phyloP scores from a whole-genome alignment of 177 flowering plant genomes.

The Telopea speciosissima region DNA sequence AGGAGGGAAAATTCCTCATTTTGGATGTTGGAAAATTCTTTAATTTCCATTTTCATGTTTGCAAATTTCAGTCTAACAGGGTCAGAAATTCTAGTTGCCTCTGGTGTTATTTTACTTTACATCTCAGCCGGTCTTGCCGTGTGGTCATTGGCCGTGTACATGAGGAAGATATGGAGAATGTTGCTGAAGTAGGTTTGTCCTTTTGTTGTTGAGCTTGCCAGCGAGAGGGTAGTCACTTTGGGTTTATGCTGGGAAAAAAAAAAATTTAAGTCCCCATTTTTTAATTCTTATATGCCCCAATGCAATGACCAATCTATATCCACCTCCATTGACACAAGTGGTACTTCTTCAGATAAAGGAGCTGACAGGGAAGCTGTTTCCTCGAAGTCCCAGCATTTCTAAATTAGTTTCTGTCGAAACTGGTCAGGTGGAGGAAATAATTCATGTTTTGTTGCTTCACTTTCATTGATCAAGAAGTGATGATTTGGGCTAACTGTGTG shows the following conservation, averaged over 20 bases:
- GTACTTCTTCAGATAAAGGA: not conserved
- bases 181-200: constrained; percentile 40
- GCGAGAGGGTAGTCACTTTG: not conserved
- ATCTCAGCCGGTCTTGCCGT: constrained; percentile 85
- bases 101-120: constrained; percentile 76
- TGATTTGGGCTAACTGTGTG: not conserved
- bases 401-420: not conserved
- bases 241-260: not conserved
- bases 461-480: not conserved
- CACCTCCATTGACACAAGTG: not conserved
- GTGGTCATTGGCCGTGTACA: constrained; percentile 84
- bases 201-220: not conserved
- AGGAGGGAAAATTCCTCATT: not conserved
- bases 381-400: not conserved
- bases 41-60: not conserved
- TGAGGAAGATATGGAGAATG: constrained; percentile 80
- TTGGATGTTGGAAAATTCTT: not conserved
- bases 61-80: constrained; percentile 52
- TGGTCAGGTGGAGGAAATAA: not conserved
- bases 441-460: not conserved
- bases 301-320: not conserved
- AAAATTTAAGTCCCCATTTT: not conserved
- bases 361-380: not conserved
- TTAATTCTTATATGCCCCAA: not conserved
- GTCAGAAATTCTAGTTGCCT: constrained; percentile 41